Evolutionary conservation across 2,329 filamentous ascomycete species (phyloP).

Genomic region (Neonectria punicea): DNA sequence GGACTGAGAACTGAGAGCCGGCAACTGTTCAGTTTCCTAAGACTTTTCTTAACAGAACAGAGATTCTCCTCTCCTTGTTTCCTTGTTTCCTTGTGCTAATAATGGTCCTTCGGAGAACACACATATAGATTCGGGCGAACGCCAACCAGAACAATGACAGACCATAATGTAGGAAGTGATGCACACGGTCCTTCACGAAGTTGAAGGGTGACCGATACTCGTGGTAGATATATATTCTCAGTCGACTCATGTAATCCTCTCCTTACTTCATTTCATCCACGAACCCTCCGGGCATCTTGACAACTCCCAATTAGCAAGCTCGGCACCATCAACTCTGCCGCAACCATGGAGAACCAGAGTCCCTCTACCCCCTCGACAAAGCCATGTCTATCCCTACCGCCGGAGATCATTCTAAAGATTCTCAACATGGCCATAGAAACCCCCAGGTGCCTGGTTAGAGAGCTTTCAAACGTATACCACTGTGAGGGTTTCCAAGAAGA

Average conservation of each 20-base stretch:
- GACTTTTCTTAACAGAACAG: not conserved
- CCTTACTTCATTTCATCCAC: not conserved
- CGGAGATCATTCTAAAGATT: conserved; percentile 17
- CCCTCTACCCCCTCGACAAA: not conserved
- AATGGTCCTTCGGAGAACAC: not conserved
- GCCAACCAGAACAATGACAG: not conserved
- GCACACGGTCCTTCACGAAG: no score
- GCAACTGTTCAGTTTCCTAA: not conserved
- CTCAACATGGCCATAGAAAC: conserved; percentile 4
- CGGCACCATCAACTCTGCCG: no score
- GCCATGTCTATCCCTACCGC: not conserved
- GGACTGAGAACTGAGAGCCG: not conserved
- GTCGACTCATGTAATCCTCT: not conserved
- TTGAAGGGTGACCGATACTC: not conserved
- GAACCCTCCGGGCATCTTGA: not conserved
- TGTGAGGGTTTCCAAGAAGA: conserved; percentile 1
- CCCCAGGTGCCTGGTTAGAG: conserved; percentile 10
- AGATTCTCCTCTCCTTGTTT: not conserved
- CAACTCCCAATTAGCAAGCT: not conserved
- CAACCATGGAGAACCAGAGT: not conserved
- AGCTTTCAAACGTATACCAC: conserved; percentile 3
- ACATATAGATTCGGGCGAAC: not conserved
- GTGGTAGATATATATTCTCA: not conserved
- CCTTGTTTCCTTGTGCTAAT: not conserved
- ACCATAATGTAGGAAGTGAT: not conserved